Evolutionary conservation across 108 stramenopile species (phyloP), one percentile per base, ranked within the genome.

Genomic region (Cylindrotheca fusiformis): DNA sequence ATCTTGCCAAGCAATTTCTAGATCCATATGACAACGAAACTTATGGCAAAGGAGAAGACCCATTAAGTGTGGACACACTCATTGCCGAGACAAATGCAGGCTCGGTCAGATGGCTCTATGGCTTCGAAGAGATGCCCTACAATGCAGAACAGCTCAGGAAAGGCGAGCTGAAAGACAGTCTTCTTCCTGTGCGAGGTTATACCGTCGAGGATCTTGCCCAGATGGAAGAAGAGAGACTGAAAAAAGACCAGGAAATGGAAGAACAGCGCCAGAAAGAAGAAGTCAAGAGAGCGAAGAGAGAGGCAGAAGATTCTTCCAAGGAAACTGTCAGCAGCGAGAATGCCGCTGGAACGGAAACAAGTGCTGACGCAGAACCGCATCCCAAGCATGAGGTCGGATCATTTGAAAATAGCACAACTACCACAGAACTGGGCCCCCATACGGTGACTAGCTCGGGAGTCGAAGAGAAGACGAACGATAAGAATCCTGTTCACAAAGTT

Each of bases 21-120:
- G 95, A 96, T 76, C 95, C 95, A 12, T 94, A 91, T 63, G 89
- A 93, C 63, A 96, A 96, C 71, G 92, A 95, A 55, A 88, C 80
- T 63, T 94, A 91, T 55, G 93, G 93, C 3, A 84, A 85, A 49
- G 93, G 93, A 1, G 89, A 94, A 55, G 93, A 94, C 69, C 93
- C 93, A n/a, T 56, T 94, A 31, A 77, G 77, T 21, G 86, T 94
- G 48, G 93, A 94, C 72, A 94, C 93, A 0, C 59, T 94, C 52
- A 88, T 94, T 56, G 93, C 93, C 26, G 93, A 94, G 68, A 85
- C 93, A 4, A 94, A 94, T 58, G 84, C 88, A 3, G 93, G 93
- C 1, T 83, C 79, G 5, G 74, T 88, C 3, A 71, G 93, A 61
- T 91, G 89, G 93, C 65, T 94, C 68, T 79, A 86, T 55, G 81